Evolutionary conservation across 2,329 filamentous ascomycete genomes (phyloP).

Genomic region (Pyrenochaeta sp.): DNA sequence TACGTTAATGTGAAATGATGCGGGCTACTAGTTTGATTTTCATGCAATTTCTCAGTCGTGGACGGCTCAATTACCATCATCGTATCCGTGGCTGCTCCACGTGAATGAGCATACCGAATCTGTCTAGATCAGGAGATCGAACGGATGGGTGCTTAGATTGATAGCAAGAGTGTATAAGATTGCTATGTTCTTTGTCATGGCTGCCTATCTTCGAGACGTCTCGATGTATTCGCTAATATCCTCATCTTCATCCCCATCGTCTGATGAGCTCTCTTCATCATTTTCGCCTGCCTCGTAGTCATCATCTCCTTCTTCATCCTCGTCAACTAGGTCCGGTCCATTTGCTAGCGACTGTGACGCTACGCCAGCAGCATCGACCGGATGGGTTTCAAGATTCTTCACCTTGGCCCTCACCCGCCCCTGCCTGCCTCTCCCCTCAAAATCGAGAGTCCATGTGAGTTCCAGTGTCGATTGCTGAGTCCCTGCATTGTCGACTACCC

Average conservation of each 20-base stretch:
- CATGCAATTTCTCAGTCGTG: too few species aligned
- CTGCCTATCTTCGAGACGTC: conserved; percentile 14
- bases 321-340: background rate
- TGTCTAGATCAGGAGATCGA: too few species aligned
- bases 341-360: background rate
- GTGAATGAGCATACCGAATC: too few species aligned
- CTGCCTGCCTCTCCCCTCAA: conserved; percentile 53
- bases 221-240: conserved; percentile 25
- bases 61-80: too few species aligned
- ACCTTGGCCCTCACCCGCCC: conserved; percentile 53
- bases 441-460: conserved; percentile 55
- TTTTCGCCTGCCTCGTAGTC: conserved; percentile 30
- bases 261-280: conserved; percentile 11
- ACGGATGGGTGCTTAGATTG: too few species aligned
- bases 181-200: too few species aligned
- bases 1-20: too few species aligned
- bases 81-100: too few species aligned
- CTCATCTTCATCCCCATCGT: conserved; percentile 21
- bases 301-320: conserved; percentile 20
- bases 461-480: conserved; percentile 44
- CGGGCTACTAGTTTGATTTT: too few species aligned
- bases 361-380: conserved; percentile 26
- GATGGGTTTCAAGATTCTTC: conserved; percentile 36
- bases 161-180: too few species aligned
- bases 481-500: conserved; percentile 52